Percentiles rank a stretch among this genome's conserved stretches.
phyloP scores from a whole-genome alignment of 306 rosid species.

The Canavalia gladiata region DNA sequence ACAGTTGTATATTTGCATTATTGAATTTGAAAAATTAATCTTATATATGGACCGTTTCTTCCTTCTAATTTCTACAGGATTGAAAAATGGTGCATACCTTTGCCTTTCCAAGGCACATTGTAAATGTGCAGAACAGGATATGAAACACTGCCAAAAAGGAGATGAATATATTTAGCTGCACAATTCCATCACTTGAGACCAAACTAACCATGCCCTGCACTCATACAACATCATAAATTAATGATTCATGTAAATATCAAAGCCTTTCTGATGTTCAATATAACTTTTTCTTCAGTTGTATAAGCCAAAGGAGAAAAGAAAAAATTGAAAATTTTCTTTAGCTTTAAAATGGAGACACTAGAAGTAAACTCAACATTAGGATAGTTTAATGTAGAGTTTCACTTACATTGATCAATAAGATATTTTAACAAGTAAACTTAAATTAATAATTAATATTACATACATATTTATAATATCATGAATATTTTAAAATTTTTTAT shows the following conservation, averaged over 20 bases:
- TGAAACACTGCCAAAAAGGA: slow-evolving; percentile 73
- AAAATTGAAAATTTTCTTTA: not conserved
- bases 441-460: not conserved
- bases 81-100: slow-evolving; percentile 58
- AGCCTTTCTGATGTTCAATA: not conserved
- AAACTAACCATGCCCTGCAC: slow-evolving; percentile 71
- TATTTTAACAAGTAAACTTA: not conserved
- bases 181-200: slow-evolving; percentile 63
- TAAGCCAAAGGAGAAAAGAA: not conserved
- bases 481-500: not conserved
- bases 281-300: not conserved
- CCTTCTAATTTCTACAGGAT: slow-evolving; percentile 24
- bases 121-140: slow-evolving; percentile 67
- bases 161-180: slow-evolving; percentile 68
- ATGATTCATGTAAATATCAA: not conserved
- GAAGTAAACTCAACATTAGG: not conserved
- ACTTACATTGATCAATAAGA: not conserved
- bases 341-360: not conserved
- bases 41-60: slow-evolving; percentile 3
- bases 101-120: slow-evolving; percentile 75
- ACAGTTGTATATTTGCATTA: slow-evolving; percentile 1
- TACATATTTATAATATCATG: not conserved
- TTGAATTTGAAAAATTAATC: not conserved
- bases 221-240: slow-evolving; percentile 7
- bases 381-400: not conserved